These are phyloP conservation scores for Salvia rosmarinus DNA, from an alignment of 257 asterid species.

Conservation along the genomic window DNA sequence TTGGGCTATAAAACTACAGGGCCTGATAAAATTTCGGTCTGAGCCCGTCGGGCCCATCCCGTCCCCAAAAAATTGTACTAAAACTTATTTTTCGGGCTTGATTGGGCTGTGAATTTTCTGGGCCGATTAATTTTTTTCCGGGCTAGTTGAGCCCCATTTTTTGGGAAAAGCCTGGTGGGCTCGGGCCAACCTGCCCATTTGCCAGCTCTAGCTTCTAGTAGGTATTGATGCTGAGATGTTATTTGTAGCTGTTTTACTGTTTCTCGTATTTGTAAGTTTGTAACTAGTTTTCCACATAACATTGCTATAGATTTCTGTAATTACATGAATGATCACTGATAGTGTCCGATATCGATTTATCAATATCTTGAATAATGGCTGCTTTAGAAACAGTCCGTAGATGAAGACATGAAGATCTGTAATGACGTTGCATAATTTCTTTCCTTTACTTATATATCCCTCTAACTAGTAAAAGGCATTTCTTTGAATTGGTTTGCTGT, in stretches of 20 bases:
- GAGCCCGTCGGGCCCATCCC: too few species aligned
- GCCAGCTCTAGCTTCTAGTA: too few species aligned
- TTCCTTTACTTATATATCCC: background rate
- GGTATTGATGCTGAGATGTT: background rate
- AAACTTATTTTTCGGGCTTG: too few species aligned
- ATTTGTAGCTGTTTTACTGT: background rate
- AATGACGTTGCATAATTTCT: background rate
- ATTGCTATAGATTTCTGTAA: constrained; percentile 1
- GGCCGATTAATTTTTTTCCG: too few species aligned
- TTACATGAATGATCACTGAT: background rate
- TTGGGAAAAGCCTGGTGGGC: too few species aligned
- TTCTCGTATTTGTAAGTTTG: background rate
- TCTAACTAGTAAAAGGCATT: too few species aligned
- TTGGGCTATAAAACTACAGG: too few species aligned
- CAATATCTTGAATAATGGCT: background rate
- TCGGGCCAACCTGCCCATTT: too few species aligned
- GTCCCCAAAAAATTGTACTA: too few species aligned
- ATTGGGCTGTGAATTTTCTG: too few species aligned
- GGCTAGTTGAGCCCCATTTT: too few species aligned
- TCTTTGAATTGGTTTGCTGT: background rate
- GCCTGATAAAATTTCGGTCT: too few species aligned
- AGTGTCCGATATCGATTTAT: background rate
- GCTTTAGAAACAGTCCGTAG: background rate
- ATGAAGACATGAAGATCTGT: background rate
- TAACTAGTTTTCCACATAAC: background rate